Evolutionary conservation across 352 stramenopile species (phyloP), one percentile per base, ranked within the genome.

Genomic region (Globisporangium yorkense): DNA sequence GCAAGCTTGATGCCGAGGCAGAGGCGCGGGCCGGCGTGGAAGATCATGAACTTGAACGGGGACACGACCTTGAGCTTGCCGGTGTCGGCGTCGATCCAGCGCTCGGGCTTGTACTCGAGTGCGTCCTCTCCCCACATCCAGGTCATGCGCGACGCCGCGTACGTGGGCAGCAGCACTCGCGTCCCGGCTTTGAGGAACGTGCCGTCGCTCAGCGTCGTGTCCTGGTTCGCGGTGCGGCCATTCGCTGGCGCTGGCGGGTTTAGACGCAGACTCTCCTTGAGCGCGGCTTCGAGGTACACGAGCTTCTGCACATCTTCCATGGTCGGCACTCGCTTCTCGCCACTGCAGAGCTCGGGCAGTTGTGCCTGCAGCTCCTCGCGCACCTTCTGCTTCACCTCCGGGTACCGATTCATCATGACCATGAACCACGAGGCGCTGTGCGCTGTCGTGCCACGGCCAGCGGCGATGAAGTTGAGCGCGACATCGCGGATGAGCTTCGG

Each of bases 371-470:
- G 56, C 53, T 92, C 83, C 5, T 73, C 61, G n/a, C 72, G 68
- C 27, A 90, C 76, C n/a, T 66, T 72, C 20, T 47, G 10, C 51
- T 75, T 54, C 33, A 84, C 70, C 9, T 68, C 27, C 0, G 79
- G 84, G 45, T 87, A 65, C 9, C 74, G 75, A n/a, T 74, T 78
- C 54, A 94, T 61, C 72, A 92, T 86, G 46, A 89, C 78, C 41
- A 95, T 52, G 20, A 87, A 74, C 84, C 84, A 94, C 24, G 70
- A 58, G 43, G 91, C 47, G 6, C 71, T 77, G 35, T 74, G 66
- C 7, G 77, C 75, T 6, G 84, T 92, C 1, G 86, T 94, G 52
- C 87, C 82, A 35, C 78, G 66, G n/a, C 86, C 84, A 39, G 80
- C 84, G 3, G 82, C 66, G 18, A 92, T 76, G 51, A 92, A 79